Conservation (phyloP, 495 filamentous ascomycete genomes). For the Xylaria cubensis region DNA sequence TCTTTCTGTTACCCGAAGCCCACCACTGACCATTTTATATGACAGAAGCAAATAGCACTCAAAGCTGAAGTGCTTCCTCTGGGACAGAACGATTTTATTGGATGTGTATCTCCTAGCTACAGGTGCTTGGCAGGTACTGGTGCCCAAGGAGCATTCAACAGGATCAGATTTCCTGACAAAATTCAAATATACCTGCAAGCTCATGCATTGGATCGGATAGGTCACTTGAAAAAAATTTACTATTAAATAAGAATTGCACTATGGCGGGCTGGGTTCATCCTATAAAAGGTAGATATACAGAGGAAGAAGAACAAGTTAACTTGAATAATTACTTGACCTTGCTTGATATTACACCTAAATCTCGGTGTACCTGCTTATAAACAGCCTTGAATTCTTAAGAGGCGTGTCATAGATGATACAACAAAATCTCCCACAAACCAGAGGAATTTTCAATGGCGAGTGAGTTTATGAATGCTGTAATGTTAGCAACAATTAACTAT, state of each 20-base stretch:
- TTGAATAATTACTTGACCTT: neutral
- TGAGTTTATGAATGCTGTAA: neutral
- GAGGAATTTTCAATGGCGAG: neutral
- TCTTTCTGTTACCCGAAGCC: neutral
- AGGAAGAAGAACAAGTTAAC: neutral
- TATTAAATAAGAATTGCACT: neutral
- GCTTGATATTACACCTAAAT: neutral
- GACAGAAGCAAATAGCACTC: neutral
- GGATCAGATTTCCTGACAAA: neutral
- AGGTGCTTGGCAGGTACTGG: conserved; percentile 6
- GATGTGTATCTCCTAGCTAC: neutral
- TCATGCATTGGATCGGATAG: neutral
- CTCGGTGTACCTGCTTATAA: neutral
- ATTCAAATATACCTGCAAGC: neutral
- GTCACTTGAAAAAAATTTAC: neutral
- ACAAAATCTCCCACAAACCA: neutral
- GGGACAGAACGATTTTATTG: neutral
- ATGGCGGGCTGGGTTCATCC: neutral
- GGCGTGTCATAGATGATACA: neutral
- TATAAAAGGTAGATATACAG: neutral
- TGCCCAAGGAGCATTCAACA: neutral
- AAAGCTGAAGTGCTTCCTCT: neutral
- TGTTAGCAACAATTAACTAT: neutral
- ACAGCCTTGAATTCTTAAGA: neutral
- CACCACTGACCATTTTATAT: neutral